phyloP scores from a whole-genome alignment of 179 eudicot genomes.

The Actinidia arguta region DNA sequence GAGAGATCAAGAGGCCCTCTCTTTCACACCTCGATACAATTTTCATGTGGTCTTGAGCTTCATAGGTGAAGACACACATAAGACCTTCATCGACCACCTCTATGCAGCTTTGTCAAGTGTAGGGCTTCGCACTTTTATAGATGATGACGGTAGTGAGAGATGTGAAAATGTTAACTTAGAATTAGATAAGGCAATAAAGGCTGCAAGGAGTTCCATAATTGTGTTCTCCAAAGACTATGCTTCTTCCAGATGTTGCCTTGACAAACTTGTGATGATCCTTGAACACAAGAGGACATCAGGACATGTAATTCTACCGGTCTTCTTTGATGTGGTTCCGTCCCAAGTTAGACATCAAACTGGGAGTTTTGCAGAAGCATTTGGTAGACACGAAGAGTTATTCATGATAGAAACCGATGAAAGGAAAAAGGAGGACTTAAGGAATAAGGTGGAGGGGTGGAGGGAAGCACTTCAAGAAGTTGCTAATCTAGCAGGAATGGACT shows the following conservation, averaged over 20 bases:
- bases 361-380: too few species aligned
- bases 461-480: too few species aligned
- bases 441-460: too few species aligned
- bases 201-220: constrained; percentile 10
- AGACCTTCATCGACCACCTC: neutral
- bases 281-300: neutral
- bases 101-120: neutral
- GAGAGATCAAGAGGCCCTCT: neutral
- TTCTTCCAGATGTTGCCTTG: constrained; percentile 12
- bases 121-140: constrained; percentile 15
- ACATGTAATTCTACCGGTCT: constrained; percentile 1
- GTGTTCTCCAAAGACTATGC: constrained; percentile 18
- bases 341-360: too few species aligned
- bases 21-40: neutral
- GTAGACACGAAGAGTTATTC: neutral
- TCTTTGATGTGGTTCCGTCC: too few species aligned
- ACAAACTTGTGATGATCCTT: neutral
- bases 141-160: neutral
- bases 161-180: neutral
- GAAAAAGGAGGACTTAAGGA: too few species aligned
- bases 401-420: too few species aligned
- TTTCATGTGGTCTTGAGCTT: neutral
- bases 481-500: too few species aligned
- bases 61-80: constrained; percentile 1
- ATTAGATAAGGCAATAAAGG: constrained; percentile 1